Evolutionary conservation across 257 asterid genomes (phyloP), one percentile per base, ranked within the genome.

Genomic region (Ligustrum vulgare): DNA sequence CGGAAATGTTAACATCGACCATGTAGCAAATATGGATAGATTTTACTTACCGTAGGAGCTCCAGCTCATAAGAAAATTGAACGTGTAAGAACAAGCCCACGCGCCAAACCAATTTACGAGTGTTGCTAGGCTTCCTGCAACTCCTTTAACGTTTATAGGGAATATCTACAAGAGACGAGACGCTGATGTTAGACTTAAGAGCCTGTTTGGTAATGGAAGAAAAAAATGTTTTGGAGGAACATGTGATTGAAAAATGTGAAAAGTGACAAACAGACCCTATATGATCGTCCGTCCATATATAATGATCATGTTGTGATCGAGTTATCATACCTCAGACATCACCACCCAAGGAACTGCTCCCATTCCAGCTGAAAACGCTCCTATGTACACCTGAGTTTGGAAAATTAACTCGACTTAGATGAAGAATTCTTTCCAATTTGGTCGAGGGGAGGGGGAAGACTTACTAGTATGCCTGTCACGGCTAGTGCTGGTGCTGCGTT

Each of bases 311-410:
- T 18, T 25, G 13, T 54, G 28, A 51, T 63, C 37, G 45, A 25
- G 22, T 16, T 76, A 22, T 69, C 80, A 33, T 85, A 92, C 99
- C 98, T 94, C 98, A 6, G 98, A 94, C 99, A 92, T 94, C 75
- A 94, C 90, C 70, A 94, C 99, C 99, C 99, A 92, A 11, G 99
- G 99, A 84, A 92, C 96, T 79, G 98, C 99, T 78, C 97, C 98
- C 99, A 94, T 94, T 79, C 98, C 99, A 51, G 63, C 74, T 72
- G 98, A 94, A 82, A 94, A 94, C 16, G 97, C 75, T 13, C 89
- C 96, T 67, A 94, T 86, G 81, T 89, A 92, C 35, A 95, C 91
- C 99, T 94, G 86, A 77, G 56, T 70, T 79, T 22, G 56, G 67
- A 79, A 64, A 79, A 41, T 33, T 25, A 72, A 10, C 28, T 31